Evolutionary conservation across 2,329 filamentous ascomycete species (phyloP).

Genomic region (Lasiodiplodia citricola): DNA sequence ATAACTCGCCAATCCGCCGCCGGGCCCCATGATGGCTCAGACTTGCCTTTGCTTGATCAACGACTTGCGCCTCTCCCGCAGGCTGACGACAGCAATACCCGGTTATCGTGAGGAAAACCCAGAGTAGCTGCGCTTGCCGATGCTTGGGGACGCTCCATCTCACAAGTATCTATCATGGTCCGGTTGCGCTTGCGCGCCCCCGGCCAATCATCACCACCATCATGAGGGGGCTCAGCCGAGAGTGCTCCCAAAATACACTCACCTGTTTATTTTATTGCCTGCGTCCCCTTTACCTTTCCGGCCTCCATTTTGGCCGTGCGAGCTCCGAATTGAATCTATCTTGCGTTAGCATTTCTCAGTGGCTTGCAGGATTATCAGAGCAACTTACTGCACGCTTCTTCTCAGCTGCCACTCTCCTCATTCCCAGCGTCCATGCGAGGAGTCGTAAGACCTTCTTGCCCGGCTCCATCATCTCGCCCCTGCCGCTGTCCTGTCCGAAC

Average conservation of each 20-base stretch:
- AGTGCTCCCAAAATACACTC: constrained; percentile 28
- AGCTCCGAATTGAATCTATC: constrained; percentile 51
- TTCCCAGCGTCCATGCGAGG: constrained; percentile 74
- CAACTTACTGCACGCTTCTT: constrained; percentile 84
- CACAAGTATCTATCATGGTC: constrained; percentile 26
- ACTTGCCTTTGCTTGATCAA: constrained; percentile 29
- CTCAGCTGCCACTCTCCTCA: constrained; percentile 75
- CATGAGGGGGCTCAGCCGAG: constrained; percentile 11
- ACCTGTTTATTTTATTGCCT: constrained; percentile 44
- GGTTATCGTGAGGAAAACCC: constrained; percentile 24
- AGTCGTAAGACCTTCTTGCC: constrained; percentile 83
- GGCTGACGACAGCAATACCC: constrained; percentile 16
- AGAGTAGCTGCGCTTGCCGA: constrained; percentile 1
- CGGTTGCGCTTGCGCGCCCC: neutral
- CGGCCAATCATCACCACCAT: constrained; percentile 27
- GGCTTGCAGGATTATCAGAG: neutral
- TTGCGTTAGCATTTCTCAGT: constrained; percentile 1
- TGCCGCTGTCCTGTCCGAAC: constrained; percentile 62
- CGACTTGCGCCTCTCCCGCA: constrained; percentile 24
- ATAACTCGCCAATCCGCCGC: constrained; percentile 15
- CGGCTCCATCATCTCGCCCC: constrained; percentile 58
- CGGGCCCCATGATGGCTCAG: constrained; percentile 27
- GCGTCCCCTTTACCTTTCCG: constrained; percentile 55
- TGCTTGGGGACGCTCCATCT: constrained; percentile 7
- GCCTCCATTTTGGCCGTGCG: constrained; percentile 56